phyloP scores from a whole-genome alignment of 1,284 basidiomycete genomes.

The Heterobasidion annosum region DNA sequence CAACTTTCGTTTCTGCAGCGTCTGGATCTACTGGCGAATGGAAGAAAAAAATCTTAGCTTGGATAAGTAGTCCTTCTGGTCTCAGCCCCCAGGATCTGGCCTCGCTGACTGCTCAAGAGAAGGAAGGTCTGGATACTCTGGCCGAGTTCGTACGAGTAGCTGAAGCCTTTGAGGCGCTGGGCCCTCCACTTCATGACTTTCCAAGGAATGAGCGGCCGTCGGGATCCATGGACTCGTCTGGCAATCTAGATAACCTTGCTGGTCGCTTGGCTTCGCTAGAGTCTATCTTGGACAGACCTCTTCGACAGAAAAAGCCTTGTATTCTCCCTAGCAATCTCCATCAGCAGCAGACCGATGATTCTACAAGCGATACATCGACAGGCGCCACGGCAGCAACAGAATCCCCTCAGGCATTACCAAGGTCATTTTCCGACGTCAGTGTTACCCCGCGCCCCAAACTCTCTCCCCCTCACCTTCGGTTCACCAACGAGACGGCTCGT shows the following conservation, averaged over 20 bases:
- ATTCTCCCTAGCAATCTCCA: not conserved
- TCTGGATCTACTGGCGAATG: constrained; percentile 22
- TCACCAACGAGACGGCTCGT: constrained; percentile 7
- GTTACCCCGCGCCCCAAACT: constrained; percentile 11
- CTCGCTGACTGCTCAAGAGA: constrained; percentile 25
- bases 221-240: not conserved
- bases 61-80: constrained; percentile 15
- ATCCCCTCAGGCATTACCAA: not conserved
- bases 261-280: not conserved
- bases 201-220: not conserved
- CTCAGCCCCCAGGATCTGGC: constrained; percentile 20
- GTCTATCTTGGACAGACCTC: not conserved
- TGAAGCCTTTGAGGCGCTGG: constrained; percentile 21
- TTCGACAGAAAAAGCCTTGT: not conserved
- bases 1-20: constrained; percentile 16
- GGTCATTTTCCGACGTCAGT: constrained; percentile 4
- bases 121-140: constrained; percentile 17
- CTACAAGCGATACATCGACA: not conserved
- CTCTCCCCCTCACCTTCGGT: constrained; percentile 1
- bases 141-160: constrained; percentile 27
- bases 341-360: not conserved
- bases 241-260: not conserved
- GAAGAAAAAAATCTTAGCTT: constrained; percentile 31
- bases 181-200: not conserved
- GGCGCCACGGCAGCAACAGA: not conserved